Base-by-base conservation (phyloP, 768 basidiomycete species). In the Termitomyces sp. region DNA sequence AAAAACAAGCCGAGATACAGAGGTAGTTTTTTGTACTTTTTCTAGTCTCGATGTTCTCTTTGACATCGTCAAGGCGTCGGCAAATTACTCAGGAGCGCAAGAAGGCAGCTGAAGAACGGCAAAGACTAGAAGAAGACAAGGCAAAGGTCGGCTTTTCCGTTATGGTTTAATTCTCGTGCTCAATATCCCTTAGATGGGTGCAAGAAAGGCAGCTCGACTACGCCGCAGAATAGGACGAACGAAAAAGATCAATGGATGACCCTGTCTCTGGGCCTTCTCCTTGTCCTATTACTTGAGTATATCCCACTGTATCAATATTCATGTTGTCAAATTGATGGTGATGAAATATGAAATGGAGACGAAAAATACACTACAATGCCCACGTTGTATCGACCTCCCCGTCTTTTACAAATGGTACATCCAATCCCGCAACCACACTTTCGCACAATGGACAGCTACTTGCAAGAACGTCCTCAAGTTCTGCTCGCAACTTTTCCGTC, bases 371-470 rank as follows among this genome's bases (percentile, higher is more conserved):
- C 45, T 74, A 94, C 64, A 94, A 70, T 60, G 83, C 78, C 92
- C 92, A 94, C 57, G 87, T 91, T 57, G 80, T 78, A 73, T 93
- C 91, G 46, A 82, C 78, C 74, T 95, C 93, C 36, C 87, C 94
- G 38, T 87, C 83, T 65, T 83, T 80, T 53, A 91, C 84, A 68
- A 98, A 98, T 12, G 93, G 87, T 71, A 86, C 89, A 71, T 98
- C 96, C 67, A 98, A 73, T 5, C 90, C 89, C 5, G 81, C 86
- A 49, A 97, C 83, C 17, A 95, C 90, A 63, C 88, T 88, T 70
- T 98, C 97, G 73, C 97, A 99, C 60, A 98, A 75, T 36, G 96
- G 95, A 76, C 97, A 98, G 61, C 82, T 92, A 66, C 89, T 88
- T 17, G 95, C 89, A 45, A 99, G 77, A 62, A 98, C 72, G 57